These are phyloP conservation scores for Sungouiella blattae DNA, from an alignment of 805 yeast genomes.

Conservation along the genomic window DNA sequence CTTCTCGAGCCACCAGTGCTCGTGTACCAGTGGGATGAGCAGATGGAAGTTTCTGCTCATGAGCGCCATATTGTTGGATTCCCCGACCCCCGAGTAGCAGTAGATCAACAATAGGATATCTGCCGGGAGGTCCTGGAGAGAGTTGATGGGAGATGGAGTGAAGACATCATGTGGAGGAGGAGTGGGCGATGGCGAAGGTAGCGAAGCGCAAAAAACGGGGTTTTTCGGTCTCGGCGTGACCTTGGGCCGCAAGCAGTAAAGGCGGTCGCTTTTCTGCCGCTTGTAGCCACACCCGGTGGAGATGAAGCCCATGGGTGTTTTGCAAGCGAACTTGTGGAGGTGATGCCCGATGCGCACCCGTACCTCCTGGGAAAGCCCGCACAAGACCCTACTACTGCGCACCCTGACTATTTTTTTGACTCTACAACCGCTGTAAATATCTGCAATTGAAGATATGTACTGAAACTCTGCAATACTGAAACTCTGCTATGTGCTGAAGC, in stretches of 20 bases:
- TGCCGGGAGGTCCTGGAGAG: constrained; percentile 36
- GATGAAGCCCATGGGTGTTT: constrained; percentile 5
- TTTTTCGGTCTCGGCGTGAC: background rate
- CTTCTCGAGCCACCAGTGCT: constrained; percentile 12
- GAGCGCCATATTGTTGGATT: constrained; percentile 29
- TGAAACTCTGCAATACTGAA: too few relatives aligned
- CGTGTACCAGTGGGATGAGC: constrained; percentile 12
- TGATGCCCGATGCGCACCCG: too few relatives aligned
- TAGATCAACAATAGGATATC: constrained; percentile 42
- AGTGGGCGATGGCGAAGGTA: background rate
- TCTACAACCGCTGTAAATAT: too few relatives aligned
- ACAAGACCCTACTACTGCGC: too few relatives aligned
- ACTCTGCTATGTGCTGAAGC: too few relatives aligned
- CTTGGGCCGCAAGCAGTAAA: background rate
- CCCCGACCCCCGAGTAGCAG: constrained; percentile 28
- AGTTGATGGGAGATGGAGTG: too few relatives aligned
- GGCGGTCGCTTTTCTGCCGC: constrained; percentile 1
- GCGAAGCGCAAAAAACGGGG: background rate
- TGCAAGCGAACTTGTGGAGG: too few relatives aligned
- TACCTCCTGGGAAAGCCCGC: too few relatives aligned
- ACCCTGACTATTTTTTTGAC: too few relatives aligned
- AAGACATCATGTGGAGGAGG: too few relatives aligned
- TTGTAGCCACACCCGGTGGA: constrained; percentile 3
- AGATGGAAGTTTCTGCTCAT: constrained; percentile 27
- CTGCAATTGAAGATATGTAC: too few relatives aligned